phyloP scores from a whole-genome alignment of 2,329 filamentous ascomycete genomes.

The Grosmannia huntii region DNA sequence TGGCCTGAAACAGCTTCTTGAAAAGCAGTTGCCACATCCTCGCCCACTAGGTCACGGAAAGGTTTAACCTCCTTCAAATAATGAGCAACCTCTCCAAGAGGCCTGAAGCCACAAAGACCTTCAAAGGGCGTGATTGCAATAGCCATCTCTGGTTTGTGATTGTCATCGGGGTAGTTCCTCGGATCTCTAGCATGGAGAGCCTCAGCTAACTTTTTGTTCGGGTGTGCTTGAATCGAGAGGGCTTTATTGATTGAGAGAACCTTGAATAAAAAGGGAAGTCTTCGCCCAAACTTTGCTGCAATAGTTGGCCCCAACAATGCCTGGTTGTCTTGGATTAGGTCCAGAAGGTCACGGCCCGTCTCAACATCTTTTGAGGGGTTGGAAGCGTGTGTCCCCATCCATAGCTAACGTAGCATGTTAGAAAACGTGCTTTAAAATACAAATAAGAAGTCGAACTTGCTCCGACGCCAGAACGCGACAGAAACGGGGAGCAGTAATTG shows the following conservation, averaged over 20 bases:
- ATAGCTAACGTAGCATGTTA: conserved; percentile 46
- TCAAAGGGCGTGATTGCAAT: conserved; percentile 96
- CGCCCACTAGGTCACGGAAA: conserved; percentile 54
- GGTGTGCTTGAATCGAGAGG: conserved; percentile 91
- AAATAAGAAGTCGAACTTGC: not conserved
- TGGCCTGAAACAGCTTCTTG: conserved; percentile 35
- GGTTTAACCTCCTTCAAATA: conserved; percentile 52
- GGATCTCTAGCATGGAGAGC: conserved; percentile 73
- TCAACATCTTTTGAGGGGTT: conserved; percentile 83
- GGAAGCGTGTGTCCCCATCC: conserved; percentile 98
- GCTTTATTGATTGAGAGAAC: conserved; percentile 93
- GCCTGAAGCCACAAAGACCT: conserved; percentile 89
- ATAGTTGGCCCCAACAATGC: conserved; percentile 66
- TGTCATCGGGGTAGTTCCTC: conserved; percentile 96
- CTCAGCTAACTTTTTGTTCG: conserved; percentile 89
- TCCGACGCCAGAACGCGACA: not conserved
- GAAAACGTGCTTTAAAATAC: not conserved
- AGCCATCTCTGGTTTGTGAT: conserved; percentile 99
- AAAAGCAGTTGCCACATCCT: conserved; percentile 46
- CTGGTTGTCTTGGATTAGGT: conserved; percentile 78
- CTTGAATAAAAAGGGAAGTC: conserved; percentile 94
- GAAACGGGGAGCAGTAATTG: not conserved
- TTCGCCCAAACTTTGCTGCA: conserved; percentile 60
- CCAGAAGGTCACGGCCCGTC: conserved; percentile 74
- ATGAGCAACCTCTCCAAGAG: conserved; percentile 71